These are phyloP conservation scores for Ormosia semicastrata DNA, from an alignment of 306 rosid genomes.

Conservation along the genomic window DNA sequence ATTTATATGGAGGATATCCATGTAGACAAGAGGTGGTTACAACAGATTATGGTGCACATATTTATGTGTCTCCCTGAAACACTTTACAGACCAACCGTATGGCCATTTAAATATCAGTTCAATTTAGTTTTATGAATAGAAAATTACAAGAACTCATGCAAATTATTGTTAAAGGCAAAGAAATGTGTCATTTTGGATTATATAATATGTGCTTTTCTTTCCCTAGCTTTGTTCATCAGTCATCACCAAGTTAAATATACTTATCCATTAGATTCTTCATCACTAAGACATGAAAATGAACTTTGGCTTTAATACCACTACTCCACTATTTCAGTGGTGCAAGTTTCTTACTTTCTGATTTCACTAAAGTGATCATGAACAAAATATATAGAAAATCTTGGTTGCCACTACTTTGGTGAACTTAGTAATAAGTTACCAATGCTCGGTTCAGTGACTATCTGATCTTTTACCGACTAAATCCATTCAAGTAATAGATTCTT, in stretches of 20 bases:
- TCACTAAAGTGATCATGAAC: background rate
- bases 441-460: background rate
- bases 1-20: slow-evolving; percentile 20
- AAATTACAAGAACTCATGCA: background rate
- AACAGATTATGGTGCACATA: slow-evolving; percentile 27
- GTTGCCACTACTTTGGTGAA: background rate
- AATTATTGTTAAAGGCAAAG: background rate
- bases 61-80: slow-evolving; percentile 16
- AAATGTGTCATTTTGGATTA: background rate
- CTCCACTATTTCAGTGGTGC: background rate
- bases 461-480: background rate
- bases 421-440: background rate
- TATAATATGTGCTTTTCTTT: background rate
- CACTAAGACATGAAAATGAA: background rate
- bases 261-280: background rate
- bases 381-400: background rate
- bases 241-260: background rate
- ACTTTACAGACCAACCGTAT: slow-evolving; percentile 26
- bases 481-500: background rate
- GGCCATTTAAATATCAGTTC: background rate
- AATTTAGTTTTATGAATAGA: background rate
- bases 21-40: slow-evolving; percentile 30
- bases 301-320: background rate
- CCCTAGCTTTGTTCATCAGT: too few species aligned
- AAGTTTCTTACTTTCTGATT: background rate